phyloP scores from a whole-genome alignment of 2,329 filamentous ascomycete species.

The Coniochaeta ligniaria region DNA sequence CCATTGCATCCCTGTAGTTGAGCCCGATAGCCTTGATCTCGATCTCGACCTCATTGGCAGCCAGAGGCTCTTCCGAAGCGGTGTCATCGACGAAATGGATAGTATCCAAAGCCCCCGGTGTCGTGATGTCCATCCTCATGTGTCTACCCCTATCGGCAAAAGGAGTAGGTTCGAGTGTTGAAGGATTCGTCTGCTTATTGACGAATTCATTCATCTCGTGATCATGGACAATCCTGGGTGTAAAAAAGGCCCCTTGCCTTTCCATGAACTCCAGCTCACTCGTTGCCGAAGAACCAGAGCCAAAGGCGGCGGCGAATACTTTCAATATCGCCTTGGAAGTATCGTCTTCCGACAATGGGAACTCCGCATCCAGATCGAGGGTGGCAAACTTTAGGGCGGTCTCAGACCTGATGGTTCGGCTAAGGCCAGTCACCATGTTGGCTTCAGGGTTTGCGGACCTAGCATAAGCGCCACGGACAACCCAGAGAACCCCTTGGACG shows the following conservation, averaged over 20 bases:
- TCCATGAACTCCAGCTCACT: constrained; percentile 36
- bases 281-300: constrained; percentile 19
- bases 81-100: constrained; percentile 31
- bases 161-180: constrained; percentile 25
- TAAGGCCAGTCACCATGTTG: constrained; percentile 37
- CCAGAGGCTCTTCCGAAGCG: constrained; percentile 17
- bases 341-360: constrained; percentile 13
- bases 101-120: constrained; percentile 28
- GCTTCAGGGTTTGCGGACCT: constrained; percentile 26
- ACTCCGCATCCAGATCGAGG: constrained; percentile 33
- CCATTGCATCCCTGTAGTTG: constrained; percentile 39
- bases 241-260: constrained; percentile 28
- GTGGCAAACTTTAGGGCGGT: constrained; percentile 34
- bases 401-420: constrained; percentile 38
- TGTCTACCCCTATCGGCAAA: constrained; percentile 29
- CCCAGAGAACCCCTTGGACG: constrained; percentile 30
- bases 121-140: constrained; percentile 30
- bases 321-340: constrained; percentile 17
- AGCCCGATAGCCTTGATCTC: constrained; percentile 34
- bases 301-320: constrained; percentile 29
- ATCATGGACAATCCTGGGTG: constrained; percentile 31
- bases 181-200: constrained; percentile 31
- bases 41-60: constrained; percentile 31
- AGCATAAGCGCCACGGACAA: constrained; percentile 29
- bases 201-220: constrained; percentile 33